Base-by-base conservation (phyloP, 1,284 basidiomycete genomes). In the Tylopilus sp. region DNA sequence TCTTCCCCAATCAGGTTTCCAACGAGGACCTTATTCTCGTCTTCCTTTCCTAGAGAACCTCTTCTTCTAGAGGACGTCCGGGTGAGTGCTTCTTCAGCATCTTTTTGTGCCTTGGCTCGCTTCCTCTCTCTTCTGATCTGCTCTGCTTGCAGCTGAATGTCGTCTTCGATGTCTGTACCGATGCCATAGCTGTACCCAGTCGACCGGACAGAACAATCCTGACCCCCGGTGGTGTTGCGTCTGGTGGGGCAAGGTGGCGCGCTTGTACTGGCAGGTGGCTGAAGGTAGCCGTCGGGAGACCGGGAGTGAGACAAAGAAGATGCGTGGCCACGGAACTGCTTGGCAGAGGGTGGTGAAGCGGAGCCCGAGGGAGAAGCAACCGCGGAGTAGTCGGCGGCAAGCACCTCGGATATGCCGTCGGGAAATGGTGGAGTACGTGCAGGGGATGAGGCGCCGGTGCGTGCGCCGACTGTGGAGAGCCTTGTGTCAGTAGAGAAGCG, bases 1-100 rank as follows among this genome's bases (percentile, higher is more conserved):
- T 86, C 96, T 67, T 98, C 95, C 33, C 92, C 92, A 55, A 99
- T 97, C 58, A 98, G 70, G 67, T 98, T 98, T 9, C 96, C 96
- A 0, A 98, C 91, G 11, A 97, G 72, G 11, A 89, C 88, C 46
- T 74, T 72, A 41, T 80, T 74, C 15, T 77, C 74, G 16, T 75
- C 71, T 35, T 68, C 64, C 56, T 60, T 59, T 53, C 59, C 47
- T 2, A 60, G 1, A 1, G 60, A 59, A 6, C 61, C 53, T 25
- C 49, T 49, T 38, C 39, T 52, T 34, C 21, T 50, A 30, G 61
- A 64, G n/a, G 54, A 50, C 38, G 63, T 61, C 43, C 67, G 66
- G 19, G 74, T 78, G 39, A 79, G 61, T 13, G 73, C 75, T 18
- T 71, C 67, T 39, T 70, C 66, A 1, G 64, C 69, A 37, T 75